Conservation (phyloP, 2,329 filamentous ascomycete species). For the Beauveria pseudobassiana region DNA sequence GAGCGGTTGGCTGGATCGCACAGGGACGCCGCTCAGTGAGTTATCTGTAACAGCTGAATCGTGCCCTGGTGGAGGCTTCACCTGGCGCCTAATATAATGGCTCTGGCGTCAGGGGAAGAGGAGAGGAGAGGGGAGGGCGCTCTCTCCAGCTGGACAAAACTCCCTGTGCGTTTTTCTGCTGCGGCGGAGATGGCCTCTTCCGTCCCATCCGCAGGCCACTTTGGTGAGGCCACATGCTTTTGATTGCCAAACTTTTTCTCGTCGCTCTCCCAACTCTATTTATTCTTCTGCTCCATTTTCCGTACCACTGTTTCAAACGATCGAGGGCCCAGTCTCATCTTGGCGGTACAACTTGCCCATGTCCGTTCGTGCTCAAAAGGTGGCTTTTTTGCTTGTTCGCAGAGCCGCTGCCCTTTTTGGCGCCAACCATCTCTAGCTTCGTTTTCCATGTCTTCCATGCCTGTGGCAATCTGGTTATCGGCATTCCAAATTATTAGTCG, state of each 20-base stretch:
- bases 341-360: no score
- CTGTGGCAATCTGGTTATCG: neutral
- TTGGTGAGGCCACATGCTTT: neutral
- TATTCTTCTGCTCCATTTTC: neutral
- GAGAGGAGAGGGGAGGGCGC: neutral
- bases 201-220: neutral
- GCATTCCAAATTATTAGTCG: neutral
- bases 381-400: no score
- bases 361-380: no score
- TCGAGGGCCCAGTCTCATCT: neutral
- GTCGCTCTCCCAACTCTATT: neutral
- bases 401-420: neutral
- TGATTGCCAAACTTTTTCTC: neutral
- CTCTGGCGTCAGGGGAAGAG: neutral
- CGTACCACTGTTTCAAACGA: neutral
- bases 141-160: constrained; percentile 1
- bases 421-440: neutral
- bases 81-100: neutral
- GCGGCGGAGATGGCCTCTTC: constrained; percentile 2
- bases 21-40: neutral
- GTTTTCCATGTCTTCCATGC: neutral
- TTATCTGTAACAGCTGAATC: neutral
- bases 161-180: neutral
- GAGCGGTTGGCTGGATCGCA: neutral
- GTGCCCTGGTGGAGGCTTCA: neutral